Base-by-base conservation (phyloP, 345 rosid species). In the Eucalyptus virginea region DNA sequence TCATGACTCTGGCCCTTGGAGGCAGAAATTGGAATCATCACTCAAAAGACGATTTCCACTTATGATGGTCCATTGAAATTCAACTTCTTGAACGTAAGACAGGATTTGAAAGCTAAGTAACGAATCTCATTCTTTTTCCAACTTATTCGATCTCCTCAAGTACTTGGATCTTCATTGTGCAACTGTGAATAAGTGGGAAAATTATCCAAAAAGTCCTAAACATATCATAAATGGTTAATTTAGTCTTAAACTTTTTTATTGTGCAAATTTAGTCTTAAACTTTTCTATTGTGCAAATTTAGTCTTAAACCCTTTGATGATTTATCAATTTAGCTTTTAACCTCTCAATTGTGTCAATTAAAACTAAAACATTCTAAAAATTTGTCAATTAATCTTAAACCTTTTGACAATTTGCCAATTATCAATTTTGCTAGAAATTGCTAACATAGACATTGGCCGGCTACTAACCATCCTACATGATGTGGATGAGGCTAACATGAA, bases 371-470 rank as follows among this genome's bases (percentile, higher is more conserved):
- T 52, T 58, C 5, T 58, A 9, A 9, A 56, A 9, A 1, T 1
- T 56, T 23, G 28, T 8, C 3, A 56, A 56, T 56, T 56, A 56
- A 50, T 50, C 13, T 24, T 56, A 9, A 9, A 24, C 3, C 3
- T 58, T 24, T 58, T 11, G 65, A 58, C 1, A 58, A 11, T 58
- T 58, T 58, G 14, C 3, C 6, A 24, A 24, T 23, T 24, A 58
- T 23, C 13, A 10, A 58, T 5, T 58, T 58, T 58, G 3, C 6
- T 5, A 23, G 13, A 58, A 58, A 4, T 26, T 24, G 6, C 3
- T 10, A 24, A 24, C 3, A 6, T 58, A 14, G 6, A 58, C 1
- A 15, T 9, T 2, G 7, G n/a, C 15, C 4, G 1, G 4, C 7
- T 58, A 24, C 15, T 10, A 24, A 5, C 65, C 65, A 26, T 5